Conservation (phyloP, 2,329 filamentous ascomycete species). For the Ophidiomyces ophidiicola region DNA sequence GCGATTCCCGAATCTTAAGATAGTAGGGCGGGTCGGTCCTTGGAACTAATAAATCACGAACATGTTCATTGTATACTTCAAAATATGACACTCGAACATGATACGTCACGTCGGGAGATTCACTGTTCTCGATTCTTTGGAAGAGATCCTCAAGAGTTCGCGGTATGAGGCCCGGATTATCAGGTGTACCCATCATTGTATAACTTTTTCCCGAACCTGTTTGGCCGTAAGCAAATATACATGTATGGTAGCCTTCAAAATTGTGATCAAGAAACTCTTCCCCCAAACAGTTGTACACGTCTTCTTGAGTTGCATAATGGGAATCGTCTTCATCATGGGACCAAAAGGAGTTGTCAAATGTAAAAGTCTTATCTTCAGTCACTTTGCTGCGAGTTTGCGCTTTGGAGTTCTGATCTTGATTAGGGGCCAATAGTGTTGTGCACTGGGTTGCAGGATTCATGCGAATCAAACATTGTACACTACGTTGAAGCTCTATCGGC, state of each 20-base stretch:
- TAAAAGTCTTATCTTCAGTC: conserved; percentile 79
- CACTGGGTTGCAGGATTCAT: conserved; percentile 83
- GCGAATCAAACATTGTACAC: conserved; percentile 70
- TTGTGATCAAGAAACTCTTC: conserved; percentile 98
- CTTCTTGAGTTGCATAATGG: conserved; percentile 84
- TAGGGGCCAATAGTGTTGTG: conserved; percentile 65
- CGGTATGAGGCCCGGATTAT: conserved; percentile 83
- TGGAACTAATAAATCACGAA: conserved; percentile 80
- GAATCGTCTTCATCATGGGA: conserved; percentile 67
- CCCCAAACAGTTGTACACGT: conserved; percentile 86
- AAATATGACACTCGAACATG: conserved; percentile 97
- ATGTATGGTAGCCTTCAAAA: conserved; percentile 97
- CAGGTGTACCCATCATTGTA: conserved; percentile 85
- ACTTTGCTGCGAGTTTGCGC: conserved; percentile 56
- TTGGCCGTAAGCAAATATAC: conserved; percentile 97
- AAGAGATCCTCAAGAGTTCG: conserved; percentile 94
- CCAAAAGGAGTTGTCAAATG: conserved; percentile 98
- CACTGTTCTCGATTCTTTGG: conserved; percentile 73
- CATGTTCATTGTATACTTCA: conserved; percentile 98
- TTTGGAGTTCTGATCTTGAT: conserved; percentile 22
- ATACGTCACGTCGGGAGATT: conserved; percentile 86
- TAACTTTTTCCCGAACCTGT: conserved; percentile 97
- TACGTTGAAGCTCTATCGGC: conserved; percentile 60
- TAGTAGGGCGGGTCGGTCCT: conserved; percentile 72
- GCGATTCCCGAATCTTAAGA: conserved; percentile 92